phyloP scores from a whole-genome alignment of 1,139 yeast genomes.

The Geotrichum europaeum region DNA sequence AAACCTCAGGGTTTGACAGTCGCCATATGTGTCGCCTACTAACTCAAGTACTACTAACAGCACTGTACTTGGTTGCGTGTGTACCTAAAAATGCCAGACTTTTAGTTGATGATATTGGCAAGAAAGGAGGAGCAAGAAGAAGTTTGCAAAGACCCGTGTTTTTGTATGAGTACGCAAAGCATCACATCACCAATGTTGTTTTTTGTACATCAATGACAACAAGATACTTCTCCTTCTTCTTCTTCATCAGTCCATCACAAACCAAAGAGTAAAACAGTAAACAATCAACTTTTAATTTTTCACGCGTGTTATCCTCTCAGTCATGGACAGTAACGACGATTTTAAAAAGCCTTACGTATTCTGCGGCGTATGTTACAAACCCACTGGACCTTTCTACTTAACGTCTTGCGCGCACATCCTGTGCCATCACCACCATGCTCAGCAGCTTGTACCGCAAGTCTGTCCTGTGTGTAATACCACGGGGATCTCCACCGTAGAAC shows the following conservation, averaged over 20 bases:
- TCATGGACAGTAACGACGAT: neutral
- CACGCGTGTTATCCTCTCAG: neutral
- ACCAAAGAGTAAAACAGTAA: neutral
- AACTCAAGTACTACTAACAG: no score
- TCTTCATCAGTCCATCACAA: neutral
- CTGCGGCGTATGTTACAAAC: conserved; percentile 16
- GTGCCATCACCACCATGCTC: conserved; percentile 6
- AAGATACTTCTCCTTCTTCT: neutral
- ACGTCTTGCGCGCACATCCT: conserved; percentile 18
- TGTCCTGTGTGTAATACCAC: conserved; percentile 13
- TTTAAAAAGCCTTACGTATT: conserved; percentile 12
- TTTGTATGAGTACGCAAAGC: neutral
- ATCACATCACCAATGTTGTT: neutral
- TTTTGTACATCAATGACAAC: neutral
- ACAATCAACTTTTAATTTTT: no score
- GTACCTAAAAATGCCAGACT: no score
- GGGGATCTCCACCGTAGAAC: conserved; percentile 8
- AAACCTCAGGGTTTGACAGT: neutral
- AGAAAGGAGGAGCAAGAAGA: neutral
- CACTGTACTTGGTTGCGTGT: no score
- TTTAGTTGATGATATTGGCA: neutral
- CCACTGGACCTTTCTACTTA: conserved; percentile 11
- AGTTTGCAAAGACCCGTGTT: no score
- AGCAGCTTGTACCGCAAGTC: neutral
- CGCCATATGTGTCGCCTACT: neutral